Base-by-base conservation (phyloP, 2,329 filamentous ascomycete species). In the Fusarium virguliforme region DNA sequence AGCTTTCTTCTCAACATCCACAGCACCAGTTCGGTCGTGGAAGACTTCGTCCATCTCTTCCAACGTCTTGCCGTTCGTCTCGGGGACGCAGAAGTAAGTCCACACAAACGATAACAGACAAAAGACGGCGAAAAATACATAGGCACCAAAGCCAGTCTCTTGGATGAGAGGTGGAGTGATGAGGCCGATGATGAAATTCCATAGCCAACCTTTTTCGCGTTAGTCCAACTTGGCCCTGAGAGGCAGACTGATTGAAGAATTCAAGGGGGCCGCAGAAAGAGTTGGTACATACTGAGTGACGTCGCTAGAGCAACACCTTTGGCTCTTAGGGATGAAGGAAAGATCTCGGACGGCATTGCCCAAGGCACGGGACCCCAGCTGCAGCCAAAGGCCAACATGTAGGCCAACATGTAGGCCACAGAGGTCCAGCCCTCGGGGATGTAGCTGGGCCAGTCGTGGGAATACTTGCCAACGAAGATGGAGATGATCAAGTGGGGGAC, bases 221-320 rank as follows among this genome's bases (percentile, higher is more conserved):
- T 88, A 3, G 90, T 74, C 83, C 89, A n/a, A 38, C 15, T n/a
- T 38, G 6, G 15, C 15, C 15, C 37, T 38, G 37, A 8, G 6
- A 38, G 15, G 37, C 15, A 38, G 37, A 38, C 7, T 7, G 37
- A 8, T 38, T 22, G 18, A 6, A 22, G 18, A 7, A 18, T 18
- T 18, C 18, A 18, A 18, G 18, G 18, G 18, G 18, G 18, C 18
- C 18, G 18, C 18, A 18, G 18, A 18, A 18, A 18, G 18, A 92
- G 75, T 88, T 90, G 2, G 85, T 85, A 65, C 84, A 87, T 0
- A 43, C 40, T 43, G 2, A 43, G 40, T 13, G 40, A 43, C 1
- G 88, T 89, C 0, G 85, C 85, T 10, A 90, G 81, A 0, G 89
- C 87, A 3, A 90, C 87, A 28, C 90, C 90, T 75, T 92, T 91